These are phyloP conservation scores for Tuber brumale DNA, from an alignment of 495 filamentous ascomycete genomes.

Conservation along the genomic window DNA sequence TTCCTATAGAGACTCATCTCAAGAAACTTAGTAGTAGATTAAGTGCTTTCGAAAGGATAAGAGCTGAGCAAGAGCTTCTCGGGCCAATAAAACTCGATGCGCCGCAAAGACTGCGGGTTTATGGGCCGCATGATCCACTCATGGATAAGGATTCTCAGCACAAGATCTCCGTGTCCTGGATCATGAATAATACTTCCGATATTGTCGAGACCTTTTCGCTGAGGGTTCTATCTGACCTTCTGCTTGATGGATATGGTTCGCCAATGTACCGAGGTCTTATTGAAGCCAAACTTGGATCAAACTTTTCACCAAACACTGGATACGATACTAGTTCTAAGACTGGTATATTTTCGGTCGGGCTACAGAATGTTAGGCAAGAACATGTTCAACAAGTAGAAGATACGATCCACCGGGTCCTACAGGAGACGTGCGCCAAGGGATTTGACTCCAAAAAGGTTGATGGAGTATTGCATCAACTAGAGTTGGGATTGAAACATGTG, in stretches of 20 bases:
- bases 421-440: slow-evolving; percentile 59
- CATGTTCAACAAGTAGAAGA: slow-evolving; percentile 71
- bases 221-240: slow-evolving; percentile 67
- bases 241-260: slow-evolving; percentile 91
- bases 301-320: slow-evolving; percentile 90
- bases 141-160: slow-evolving; percentile 76
- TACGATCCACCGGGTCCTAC: slow-evolving; percentile 61
- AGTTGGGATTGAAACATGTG: slow-evolving; percentile 74
- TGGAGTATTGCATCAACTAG: slow-evolving; percentile 86
- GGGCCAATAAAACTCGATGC: slow-evolving; percentile 62
- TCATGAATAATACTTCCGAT: slow-evolving; percentile 73
- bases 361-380: slow-evolving; percentile 74
- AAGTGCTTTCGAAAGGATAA: slow-evolving; percentile 59
- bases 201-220: slow-evolving; percentile 80
- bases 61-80: slow-evolving; percentile 66
- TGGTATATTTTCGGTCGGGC: slow-evolving; percentile 81
- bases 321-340: slow-evolving; percentile 69
- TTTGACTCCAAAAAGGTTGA: slow-evolving; percentile 87
- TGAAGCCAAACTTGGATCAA: slow-evolving; percentile 81
- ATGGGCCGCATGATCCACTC: slow-evolving; percentile 82
- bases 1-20: slow-evolving; percentile 74
- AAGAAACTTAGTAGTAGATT: slow-evolving; percentile 67
- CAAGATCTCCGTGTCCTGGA: slow-evolving; percentile 90
- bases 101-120: slow-evolving; percentile 60
- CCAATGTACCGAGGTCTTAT: slow-evolving; percentile 87